These are phyloP conservation scores for Annulohypoxylon moriforme DNA, from an alignment of 495 filamentous ascomycete species.

Conservation along the genomic window DNA sequence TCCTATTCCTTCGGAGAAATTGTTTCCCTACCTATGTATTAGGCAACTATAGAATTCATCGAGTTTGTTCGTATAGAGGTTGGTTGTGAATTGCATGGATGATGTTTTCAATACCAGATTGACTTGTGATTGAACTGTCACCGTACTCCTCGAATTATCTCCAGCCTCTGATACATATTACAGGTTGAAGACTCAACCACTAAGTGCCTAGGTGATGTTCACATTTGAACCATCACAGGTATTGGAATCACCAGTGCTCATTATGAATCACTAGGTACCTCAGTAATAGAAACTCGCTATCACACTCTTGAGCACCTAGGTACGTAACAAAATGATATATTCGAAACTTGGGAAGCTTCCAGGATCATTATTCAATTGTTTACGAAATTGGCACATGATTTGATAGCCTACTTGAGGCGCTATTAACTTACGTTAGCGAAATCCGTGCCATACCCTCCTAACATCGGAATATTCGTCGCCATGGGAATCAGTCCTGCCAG, in stretches of 20 bases:
- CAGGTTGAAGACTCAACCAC: background rate
- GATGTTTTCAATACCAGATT: background rate
- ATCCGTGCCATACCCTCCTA: background rate
- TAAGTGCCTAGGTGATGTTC: background rate
- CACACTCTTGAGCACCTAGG: background rate
- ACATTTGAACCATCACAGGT: background rate
- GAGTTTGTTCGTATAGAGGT: constrained; percentile 32
- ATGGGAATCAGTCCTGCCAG: constrained; percentile 32
- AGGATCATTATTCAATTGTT: background rate
- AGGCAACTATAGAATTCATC: constrained; percentile 37
- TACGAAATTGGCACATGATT: background rate
- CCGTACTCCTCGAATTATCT: background rate
- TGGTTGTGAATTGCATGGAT: constrained; percentile 19
- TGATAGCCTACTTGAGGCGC: background rate
- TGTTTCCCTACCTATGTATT: constrained; percentile 23
- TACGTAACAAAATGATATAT: background rate
- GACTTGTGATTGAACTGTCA: background rate
- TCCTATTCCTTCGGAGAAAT: constrained; percentile 22
- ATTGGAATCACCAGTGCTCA: background rate
- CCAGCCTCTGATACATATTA: too few species aligned
- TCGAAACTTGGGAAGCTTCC: background rate
- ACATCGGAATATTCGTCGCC: background rate
- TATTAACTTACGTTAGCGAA: constrained; percentile 23
- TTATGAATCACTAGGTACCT: too few species aligned
- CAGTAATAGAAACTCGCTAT: background rate